A percentile compares a stretch with the other conserved stretches of the same genome.
These are phyloP conservation scores for Sporisorium exsertum DNA, from an alignment of 1,284 basidiomycete genomes.

Conservation along the genomic window DNA sequence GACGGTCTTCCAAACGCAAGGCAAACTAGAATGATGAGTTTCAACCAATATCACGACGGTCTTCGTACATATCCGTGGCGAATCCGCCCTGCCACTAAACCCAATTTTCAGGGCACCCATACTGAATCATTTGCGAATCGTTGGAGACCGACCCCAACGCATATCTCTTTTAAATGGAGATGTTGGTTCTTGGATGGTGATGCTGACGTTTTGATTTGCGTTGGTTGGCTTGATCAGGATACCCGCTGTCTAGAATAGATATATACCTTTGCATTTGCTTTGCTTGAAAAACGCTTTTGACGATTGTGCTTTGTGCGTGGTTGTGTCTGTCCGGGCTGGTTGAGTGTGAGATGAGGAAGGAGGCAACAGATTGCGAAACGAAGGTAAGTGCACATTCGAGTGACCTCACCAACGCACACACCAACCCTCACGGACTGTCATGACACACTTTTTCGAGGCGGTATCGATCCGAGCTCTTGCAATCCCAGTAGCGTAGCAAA, in stretches of 20 bases:
- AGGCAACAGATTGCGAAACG: too few relatives aligned
- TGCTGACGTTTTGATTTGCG: not conserved
- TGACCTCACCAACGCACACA: too few relatives aligned
- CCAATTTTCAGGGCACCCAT: slow-evolving; percentile 58
- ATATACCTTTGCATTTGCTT: not conserved
- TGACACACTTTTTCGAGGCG: too few relatives aligned
- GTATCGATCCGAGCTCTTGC: too few relatives aligned
- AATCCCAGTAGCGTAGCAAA: too few relatives aligned
- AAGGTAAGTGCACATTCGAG: too few relatives aligned
- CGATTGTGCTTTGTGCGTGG: not conserved
- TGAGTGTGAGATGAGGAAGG: too few relatives aligned
- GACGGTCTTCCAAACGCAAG: not conserved
- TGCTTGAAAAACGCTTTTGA: not conserved
- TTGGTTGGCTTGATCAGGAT: not conserved
- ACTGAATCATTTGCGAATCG: slow-evolving; percentile 37
- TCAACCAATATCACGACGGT: slow-evolving; percentile 64
- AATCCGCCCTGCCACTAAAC: slow-evolving; percentile 66
- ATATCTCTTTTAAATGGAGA: not conserved
- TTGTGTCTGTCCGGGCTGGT: too few relatives aligned
- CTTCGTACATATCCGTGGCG: slow-evolving; percentile 62
- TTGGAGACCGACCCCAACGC: not conserved
- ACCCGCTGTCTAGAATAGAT: too few relatives aligned
- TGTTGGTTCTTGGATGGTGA: not conserved
- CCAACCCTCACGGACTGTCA: too few relatives aligned
- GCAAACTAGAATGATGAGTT: slow-evolving; percentile 43